Percentiles rank a stretch among this genome's conserved stretches.
Evolutionary conservation across 192 early-diverging fungal genomes (phyloP).

Genomic region (Rhizoclosmatium sp.): DNA sequence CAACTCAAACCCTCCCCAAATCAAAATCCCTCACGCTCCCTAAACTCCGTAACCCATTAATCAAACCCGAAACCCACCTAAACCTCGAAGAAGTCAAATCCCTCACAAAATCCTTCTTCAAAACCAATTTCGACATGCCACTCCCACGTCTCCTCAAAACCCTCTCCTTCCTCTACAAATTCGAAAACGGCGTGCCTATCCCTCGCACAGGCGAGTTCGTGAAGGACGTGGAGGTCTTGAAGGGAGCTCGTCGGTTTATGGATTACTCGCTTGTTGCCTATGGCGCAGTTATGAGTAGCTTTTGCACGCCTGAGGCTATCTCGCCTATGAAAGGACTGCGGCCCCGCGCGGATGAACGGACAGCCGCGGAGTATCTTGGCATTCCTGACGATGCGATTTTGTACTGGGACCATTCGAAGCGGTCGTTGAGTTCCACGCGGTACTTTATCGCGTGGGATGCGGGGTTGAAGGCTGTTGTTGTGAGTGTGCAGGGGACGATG

Average conservation of each 20-base stretch:
- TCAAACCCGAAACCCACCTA: conserved; percentile 11
- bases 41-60: conserved; percentile 8
- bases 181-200: conserved; percentile 39
- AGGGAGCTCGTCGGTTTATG: conserved; percentile 18
- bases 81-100: conserved; percentile 31
- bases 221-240: conserved; percentile 16
- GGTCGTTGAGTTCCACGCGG: conserved; percentile 47
- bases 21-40: neutral
- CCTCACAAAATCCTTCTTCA: conserved; percentile 8
- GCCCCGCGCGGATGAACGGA: conserved; percentile 47
- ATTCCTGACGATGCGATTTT: conserved; percentile 46
- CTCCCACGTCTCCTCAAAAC: conserved; percentile 15
- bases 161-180: conserved; percentile 28
- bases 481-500: conserved; percentile 52
- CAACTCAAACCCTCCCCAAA: neutral
- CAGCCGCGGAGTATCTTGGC: conserved; percentile 48
- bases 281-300: conserved; percentile 28
- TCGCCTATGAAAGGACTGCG: conserved; percentile 8
- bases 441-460: conserved; percentile 51
- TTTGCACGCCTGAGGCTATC: conserved; percentile 28
- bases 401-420: conserved; percentile 50
- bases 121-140: conserved; percentile 36
- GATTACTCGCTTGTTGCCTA: conserved; percentile 32
- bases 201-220: conserved; percentile 35
- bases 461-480: conserved; percentile 47